Evolutionary conservation across 306 rosid species (phyloP).

Genomic region (Parietaria judaica): DNA sequence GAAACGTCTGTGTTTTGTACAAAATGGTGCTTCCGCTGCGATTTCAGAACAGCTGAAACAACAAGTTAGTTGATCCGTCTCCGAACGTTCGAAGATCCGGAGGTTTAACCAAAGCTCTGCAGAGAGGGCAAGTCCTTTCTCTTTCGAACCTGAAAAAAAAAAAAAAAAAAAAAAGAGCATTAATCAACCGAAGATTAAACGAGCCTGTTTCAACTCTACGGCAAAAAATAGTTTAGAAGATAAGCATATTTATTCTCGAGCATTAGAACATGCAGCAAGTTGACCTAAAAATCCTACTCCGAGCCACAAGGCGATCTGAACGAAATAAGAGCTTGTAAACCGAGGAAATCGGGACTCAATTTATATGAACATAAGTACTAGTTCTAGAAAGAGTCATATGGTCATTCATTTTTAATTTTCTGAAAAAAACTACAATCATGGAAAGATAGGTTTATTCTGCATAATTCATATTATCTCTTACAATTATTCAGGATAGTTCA

Average conservation of each 20-base stretch:
- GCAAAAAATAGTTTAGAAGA: slow-evolving; percentile 4
- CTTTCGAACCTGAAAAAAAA: slow-evolving; percentile 77
- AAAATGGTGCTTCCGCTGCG: slow-evolving; percentile 20
- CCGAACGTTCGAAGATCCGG: slow-evolving; percentile 69
- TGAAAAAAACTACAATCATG: too few relatives aligned
- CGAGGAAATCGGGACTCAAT: too few relatives aligned
- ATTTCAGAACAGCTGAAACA: slow-evolving; percentile 55
- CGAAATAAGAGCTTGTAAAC: too few relatives aligned
- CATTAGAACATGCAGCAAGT: too few relatives aligned
- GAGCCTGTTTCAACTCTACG: neutral
- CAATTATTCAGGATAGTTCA: too few relatives aligned
- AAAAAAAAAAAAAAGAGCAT: slow-evolving; percentile 1
- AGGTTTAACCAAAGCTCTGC: slow-evolving; percentile 72
- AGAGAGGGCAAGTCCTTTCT: slow-evolving; percentile 85
- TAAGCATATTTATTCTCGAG: neutral
- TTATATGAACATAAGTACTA: too few relatives aligned
- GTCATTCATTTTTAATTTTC: too few relatives aligned
- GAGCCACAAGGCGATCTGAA: too few relatives aligned
- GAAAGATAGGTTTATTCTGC: too few relatives aligned
- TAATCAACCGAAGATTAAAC: slow-evolving; percentile 1
- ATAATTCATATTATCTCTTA: too few relatives aligned
- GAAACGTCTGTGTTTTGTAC: slow-evolving; percentile 11
- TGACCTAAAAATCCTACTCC: too few relatives aligned
- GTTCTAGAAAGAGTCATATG: too few relatives aligned
- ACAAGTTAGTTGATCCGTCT: slow-evolving; percentile 84